Evolutionary conservation across 257 asterid genomes (phyloP).

Genomic region (Solanum chilense): DNA sequence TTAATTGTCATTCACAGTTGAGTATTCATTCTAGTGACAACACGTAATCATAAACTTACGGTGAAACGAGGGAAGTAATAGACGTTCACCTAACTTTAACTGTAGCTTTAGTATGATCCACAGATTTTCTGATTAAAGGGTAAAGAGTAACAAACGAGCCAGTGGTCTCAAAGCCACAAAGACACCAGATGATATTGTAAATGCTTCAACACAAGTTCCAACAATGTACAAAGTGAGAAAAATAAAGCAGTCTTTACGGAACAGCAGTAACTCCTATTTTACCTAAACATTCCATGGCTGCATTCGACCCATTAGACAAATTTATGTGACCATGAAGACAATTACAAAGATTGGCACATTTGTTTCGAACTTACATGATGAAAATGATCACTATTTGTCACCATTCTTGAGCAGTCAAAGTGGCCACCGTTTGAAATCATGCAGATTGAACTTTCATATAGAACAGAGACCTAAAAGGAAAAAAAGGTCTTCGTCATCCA

Average conservation of each 20-base stretch:
- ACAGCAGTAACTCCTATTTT: background rate
- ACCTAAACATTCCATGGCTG: background rate
- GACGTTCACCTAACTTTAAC: background rate
- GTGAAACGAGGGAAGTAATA: background rate
- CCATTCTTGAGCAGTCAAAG: background rate
- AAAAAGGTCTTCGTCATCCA: background rate
- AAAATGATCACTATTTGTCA: background rate
- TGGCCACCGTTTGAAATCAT: background rate
- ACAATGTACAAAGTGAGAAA: background rate
- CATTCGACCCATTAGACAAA: background rate
- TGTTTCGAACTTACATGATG: background rate
- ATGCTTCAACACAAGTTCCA: background rate
- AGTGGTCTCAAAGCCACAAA: background rate
- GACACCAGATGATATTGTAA: background rate
- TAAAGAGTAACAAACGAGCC: background rate
- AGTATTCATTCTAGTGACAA: background rate
- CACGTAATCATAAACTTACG: background rate
- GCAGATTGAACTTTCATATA: background rate
- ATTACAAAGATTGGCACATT: no score
- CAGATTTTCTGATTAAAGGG: background rate
- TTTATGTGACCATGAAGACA: no score
- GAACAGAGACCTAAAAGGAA: background rate
- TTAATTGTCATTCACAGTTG: background rate
- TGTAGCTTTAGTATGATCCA: background rate
- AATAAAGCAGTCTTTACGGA: background rate